phyloP scores from a whole-genome alignment of 306 rosid species.

The Fragaria ananassa region DNA sequence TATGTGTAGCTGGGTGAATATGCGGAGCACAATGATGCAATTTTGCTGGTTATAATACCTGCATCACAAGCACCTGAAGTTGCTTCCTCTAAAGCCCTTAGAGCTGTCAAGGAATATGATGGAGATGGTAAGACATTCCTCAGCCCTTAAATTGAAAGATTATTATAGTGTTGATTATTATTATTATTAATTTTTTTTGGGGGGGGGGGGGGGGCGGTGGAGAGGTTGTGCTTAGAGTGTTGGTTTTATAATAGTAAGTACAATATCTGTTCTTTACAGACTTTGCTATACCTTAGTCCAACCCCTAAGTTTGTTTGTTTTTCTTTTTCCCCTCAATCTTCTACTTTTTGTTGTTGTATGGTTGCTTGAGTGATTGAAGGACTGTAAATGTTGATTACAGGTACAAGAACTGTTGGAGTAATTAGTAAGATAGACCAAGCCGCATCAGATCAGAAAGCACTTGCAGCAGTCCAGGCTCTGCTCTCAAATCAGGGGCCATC shows the following conservation, averaged over 20 bases:
- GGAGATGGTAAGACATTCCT: constrained; percentile 61
- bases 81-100: constrained; percentile 82
- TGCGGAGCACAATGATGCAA: constrained; percentile 90
- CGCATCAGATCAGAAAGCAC: constrained; percentile 77
- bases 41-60: constrained; percentile 77
- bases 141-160: neutral
- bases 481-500: constrained; percentile 89
- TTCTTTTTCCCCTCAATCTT: constrained; percentile 14
- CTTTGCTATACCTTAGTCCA: constrained; percentile 4
- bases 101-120: constrained; percentile 80
- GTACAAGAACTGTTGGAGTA: constrained; percentile 88
- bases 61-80: constrained; percentile 92
- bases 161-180: too few relatives aligned
- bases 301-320: neutral
- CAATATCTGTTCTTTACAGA: neutral
- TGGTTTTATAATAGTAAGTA: neutral
- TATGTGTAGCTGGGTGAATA: constrained; percentile 76
- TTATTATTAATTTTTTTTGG: neutral
- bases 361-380: constrained; percentile 22
- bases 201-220: neutral
- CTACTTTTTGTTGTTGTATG: neutral
- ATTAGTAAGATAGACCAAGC: constrained; percentile 98
- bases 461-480: constrained; percentile 94
- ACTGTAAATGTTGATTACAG: constrained; percentile 34
- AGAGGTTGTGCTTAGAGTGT: neutral